These are phyloP conservation scores for Aspergillus neoniger DNA, from an alignment of 2,329 filamentous ascomycete genomes.

Conservation along the genomic window DNA sequence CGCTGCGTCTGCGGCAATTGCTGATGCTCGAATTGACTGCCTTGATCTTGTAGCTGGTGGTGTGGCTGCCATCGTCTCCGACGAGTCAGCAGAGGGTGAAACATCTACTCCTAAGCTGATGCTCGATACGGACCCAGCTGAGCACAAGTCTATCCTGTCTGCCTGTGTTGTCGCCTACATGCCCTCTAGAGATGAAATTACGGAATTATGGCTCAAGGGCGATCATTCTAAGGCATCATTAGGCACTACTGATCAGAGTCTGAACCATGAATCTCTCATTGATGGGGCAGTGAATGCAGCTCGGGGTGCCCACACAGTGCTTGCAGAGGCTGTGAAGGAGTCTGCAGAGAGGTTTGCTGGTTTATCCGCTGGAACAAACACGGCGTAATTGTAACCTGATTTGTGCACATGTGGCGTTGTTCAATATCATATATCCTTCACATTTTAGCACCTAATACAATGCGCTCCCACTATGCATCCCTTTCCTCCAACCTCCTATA, in stretches of 20 bases:
- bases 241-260: conserved; percentile 37
- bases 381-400: neutral
- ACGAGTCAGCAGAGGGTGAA: conserved; percentile 26
- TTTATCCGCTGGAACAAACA: conserved; percentile 13
- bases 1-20: conserved; percentile 86
- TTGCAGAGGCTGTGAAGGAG: conserved; percentile 64
- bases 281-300: conserved; percentile 67
- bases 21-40: conserved; percentile 93
- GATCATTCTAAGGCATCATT: conserved; percentile 47
- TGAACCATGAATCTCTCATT: conserved; percentile 55
- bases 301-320: conserved; percentile 58
- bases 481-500: neutral
- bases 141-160: conserved; percentile 75
- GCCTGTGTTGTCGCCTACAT: conserved; percentile 91
- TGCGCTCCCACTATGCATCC: neutral
- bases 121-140: conserved; percentile 78
- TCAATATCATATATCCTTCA: conserved; percentile 4
- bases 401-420: neutral
- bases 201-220: conserved; percentile 92
- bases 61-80: conserved; percentile 75
- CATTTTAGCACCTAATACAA: conserved; percentile 8
- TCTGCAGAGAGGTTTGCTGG: conserved; percentile 48
- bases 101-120: conserved; percentile 47
- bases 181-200: conserved; percentile 83
- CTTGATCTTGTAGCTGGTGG: conserved; percentile 88